Evolutionary conservation across 2,329 filamentous ascomycete species (phyloP), one percentile per base, ranked within the genome.

Genomic region (Parastagonospora nodorum): DNA sequence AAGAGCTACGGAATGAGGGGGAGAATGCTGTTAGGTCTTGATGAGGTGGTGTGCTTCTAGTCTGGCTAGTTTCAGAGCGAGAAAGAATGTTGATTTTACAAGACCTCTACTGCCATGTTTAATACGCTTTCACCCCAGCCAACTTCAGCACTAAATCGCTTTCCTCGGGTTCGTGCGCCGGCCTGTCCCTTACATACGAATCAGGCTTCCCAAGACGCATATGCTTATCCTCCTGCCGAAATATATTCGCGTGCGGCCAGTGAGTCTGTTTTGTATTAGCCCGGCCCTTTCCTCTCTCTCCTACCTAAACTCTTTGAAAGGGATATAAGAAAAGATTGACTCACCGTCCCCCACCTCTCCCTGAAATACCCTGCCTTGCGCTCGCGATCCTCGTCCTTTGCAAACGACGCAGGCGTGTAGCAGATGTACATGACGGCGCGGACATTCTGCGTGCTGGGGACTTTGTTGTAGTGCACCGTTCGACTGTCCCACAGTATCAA

Each of bases 401-500:
- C 55, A 42, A 55, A 56, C 9, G 45, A 43, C 6, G 55, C 58
- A 1, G 58, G 58, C 1, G 55, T 48, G 27, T 61, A 61, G 37
- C 43, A 50, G 15, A 51, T 51, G 32, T 58, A 77, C 46, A 71
- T 65, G 6, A 74, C 68, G 28, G 71, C 58, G 15, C 74, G 65
- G 43, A 75, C 68, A 30, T 69, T 64, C n/a, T 74, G 58, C 9
- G 66, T 68, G 45, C 74, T 68, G 8, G 74, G 69, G 5, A 74
- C 50, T 11, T 42, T 48, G 45, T 53, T 54, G 31, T 48, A 80
- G 57, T 82, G 78, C 30, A 80, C 74, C 2, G 74, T 75, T 6
- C 79, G 64, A 2, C 73, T 75, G 50, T 80, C 77, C 77, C 76
- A 78, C 6, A 80, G 60, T 6, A 79, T 68, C 48, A 78, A 63